A percentile compares a stretch with the other conserved stretches of the same genome.
These are phyloP conservation scores for Chaetomiaceae sp. DNA, from an alignment of 2,329 filamentous ascomycete genomes.

Conservation along the genomic window DNA sequence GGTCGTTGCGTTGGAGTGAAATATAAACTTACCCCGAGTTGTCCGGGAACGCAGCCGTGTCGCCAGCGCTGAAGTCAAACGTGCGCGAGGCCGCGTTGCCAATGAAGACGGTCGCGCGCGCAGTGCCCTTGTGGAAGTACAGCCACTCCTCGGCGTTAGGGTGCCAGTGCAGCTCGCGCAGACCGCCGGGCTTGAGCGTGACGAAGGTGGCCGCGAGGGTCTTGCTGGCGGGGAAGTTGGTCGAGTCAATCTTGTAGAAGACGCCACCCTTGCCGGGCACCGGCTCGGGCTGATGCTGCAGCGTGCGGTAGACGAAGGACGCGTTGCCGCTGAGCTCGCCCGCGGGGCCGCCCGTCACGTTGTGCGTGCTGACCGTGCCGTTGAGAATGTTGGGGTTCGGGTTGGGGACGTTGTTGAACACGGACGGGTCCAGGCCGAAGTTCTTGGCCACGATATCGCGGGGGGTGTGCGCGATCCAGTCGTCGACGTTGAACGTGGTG, in stretches of 20 bases:
- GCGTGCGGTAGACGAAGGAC: constrained; percentile 57
- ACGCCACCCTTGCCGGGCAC: constrained; percentile 57
- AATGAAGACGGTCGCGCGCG: constrained; percentile 49
- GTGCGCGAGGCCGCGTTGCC: constrained; percentile 46
- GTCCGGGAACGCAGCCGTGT: constrained; percentile 54
- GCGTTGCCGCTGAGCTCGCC: constrained; percentile 48
- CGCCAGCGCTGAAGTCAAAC: constrained; percentile 54
- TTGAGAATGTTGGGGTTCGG: constrained; percentile 54
- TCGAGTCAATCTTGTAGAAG: constrained; percentile 59
- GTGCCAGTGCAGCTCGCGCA: constrained; percentile 65
- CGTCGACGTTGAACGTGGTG: constrained; percentile 66
- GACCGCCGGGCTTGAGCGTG: constrained; percentile 54
- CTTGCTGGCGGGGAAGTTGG: constrained; percentile 59
- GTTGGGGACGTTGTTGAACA: constrained; percentile 53
- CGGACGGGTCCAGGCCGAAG: constrained; percentile 54
- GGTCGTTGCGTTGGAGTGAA: too few species aligned
- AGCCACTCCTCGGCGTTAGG: constrained; percentile 58
- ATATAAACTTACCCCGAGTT: too few species aligned
- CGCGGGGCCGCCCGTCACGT: constrained; percentile 33
- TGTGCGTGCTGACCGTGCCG: constrained; percentile 8
- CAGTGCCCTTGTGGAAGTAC: constrained; percentile 51
- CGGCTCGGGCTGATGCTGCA: constrained; percentile 48
- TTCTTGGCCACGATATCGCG: constrained; percentile 59
- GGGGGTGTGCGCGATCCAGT: constrained; percentile 64
- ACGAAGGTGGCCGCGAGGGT: constrained; percentile 62